These are phyloP conservation scores for Leccinum uliginosum DNA, from an alignment of 768 basidiomycete species.

Conservation along the genomic window DNA sequence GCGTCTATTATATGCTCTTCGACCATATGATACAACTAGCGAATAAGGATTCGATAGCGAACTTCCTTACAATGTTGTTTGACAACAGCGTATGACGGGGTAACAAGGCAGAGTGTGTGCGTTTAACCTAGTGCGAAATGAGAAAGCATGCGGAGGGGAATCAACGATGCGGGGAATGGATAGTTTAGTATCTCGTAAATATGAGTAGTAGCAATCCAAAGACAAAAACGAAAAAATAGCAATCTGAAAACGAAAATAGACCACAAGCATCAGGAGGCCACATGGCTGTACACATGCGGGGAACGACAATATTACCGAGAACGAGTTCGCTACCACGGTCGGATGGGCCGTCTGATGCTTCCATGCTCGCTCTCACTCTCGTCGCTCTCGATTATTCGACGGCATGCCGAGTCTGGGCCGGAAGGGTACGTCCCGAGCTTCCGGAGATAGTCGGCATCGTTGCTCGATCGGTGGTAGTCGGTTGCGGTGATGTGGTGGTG, in stretches of 20 bases:
- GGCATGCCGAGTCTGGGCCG: slow-evolving; percentile 26
- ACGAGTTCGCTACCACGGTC: slow-evolving; percentile 40
- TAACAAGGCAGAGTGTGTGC: background rate
- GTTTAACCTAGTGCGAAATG: slow-evolving; percentile 7
- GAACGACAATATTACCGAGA: background rate
- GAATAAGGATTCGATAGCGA: background rate
- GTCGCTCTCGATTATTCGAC: slow-evolving; percentile 25
- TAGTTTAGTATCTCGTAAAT: slow-evolving; percentile 6
- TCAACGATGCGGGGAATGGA: slow-evolving; percentile 15
- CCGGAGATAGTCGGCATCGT: background rate
- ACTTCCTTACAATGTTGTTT: slow-evolving; percentile 6
- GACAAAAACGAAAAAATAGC: background rate
- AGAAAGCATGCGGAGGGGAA: slow-evolving; percentile 15
- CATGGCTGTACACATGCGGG: background rate
- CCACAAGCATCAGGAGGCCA: background rate
- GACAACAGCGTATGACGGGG: background rate
- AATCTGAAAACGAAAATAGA: background rate
- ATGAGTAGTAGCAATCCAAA: background rate
- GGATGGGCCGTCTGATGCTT: slow-evolving; percentile 33
- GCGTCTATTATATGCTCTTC: slow-evolving; percentile 17
- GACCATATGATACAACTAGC: slow-evolving; percentile 16
- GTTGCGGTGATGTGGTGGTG: slow-evolving; percentile 3
- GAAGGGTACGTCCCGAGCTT: slow-evolving; percentile 16
- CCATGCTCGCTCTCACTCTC: slow-evolving; percentile 37
- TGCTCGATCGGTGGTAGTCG: slow-evolving; percentile 12